phyloP scores from a whole-genome alignment of 805 yeast species.

The Monosporozyma aerobia region DNA sequence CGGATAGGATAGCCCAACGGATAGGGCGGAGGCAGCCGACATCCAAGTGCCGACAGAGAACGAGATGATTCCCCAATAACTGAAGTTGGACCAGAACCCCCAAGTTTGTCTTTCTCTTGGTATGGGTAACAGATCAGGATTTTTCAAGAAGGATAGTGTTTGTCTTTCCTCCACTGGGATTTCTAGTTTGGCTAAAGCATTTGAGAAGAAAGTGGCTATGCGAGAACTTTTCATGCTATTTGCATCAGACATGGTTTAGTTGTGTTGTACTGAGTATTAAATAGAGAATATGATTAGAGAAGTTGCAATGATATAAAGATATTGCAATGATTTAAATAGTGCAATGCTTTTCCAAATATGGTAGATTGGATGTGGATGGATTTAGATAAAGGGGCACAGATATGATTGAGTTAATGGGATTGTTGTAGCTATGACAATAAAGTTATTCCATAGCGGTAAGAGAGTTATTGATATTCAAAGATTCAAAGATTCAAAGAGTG shows the following conservation, averaged over 20 bases:
- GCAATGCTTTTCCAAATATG: neutral
- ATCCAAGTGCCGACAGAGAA: slow-evolving; percentile 39
- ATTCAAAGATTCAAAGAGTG: no score
- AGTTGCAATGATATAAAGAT: neutral
- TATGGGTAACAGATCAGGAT: slow-evolving; percentile 30
- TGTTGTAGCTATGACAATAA: no score
- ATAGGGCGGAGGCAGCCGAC: slow-evolving; percentile 37
- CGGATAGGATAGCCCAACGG: slow-evolving; percentile 37
- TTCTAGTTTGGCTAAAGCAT: slow-evolving; percentile 13
- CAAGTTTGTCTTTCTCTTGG: slow-evolving; percentile 26
- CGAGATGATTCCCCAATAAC: slow-evolving; percentile 39
- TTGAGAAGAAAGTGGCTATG: neutral
- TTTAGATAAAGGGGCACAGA: neutral
- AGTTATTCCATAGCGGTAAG: no score
- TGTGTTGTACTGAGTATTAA: no score
- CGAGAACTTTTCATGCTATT: neutral
- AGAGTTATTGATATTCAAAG: no score
- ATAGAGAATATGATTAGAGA: neutral
- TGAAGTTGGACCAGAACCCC: slow-evolving; percentile 35
- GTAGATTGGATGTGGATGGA: neutral
- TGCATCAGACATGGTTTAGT: neutral
- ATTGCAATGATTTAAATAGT: neutral
- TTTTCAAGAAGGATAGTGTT: slow-evolving; percentile 25
- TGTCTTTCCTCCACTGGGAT: slow-evolving; percentile 27
- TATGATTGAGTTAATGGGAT: neutral